A percentile compares a stretch with the other conserved stretches of the same genome.
Evolutionary conservation across 2,329 filamentous ascomycete genomes (phyloP).

Genomic region (Hypoxylon sp.): DNA sequence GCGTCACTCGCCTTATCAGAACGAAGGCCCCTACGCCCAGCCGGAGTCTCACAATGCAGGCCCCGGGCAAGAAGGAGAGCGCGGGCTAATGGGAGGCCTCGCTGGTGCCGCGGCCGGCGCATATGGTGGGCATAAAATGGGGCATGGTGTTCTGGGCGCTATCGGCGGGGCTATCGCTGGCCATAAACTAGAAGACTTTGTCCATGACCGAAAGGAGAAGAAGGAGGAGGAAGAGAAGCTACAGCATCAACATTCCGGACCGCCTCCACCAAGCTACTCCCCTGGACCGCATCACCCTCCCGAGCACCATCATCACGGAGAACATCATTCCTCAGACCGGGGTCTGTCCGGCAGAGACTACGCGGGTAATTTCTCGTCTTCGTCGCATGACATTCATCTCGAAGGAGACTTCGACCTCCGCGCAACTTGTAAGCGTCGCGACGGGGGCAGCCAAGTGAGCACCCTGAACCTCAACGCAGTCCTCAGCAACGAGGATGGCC

Average conservation of each 20-base stretch:
- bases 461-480: slow-evolving; percentile 54
- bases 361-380: slow-evolving; percentile 54
- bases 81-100: slow-evolving; percentile 57
- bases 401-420: slow-evolving; percentile 54
- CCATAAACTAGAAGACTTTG: slow-evolving; percentile 57
- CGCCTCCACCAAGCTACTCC: slow-evolving; percentile 26
- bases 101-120: slow-evolving; percentile 57
- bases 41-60: slow-evolving; percentile 25
- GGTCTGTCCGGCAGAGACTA: slow-evolving; percentile 41
- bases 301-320: slow-evolving; percentile 31
- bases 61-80: slow-evolving; percentile 54
- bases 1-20: slow-evolving; percentile 11
- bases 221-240: slow-evolving; percentile 50
- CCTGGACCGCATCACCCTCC: slow-evolving; percentile 18
- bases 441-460: slow-evolving; percentile 53
- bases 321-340: slow-evolving; percentile 19
- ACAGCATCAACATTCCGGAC: slow-evolving; percentile 42
- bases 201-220: slow-evolving; percentile 56
- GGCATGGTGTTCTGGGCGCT: slow-evolving; percentile 56
- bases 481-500: slow-evolving; percentile 54
- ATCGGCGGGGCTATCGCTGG: slow-evolving; percentile 58
- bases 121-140: slow-evolving; percentile 57
- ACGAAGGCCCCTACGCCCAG: slow-evolving; percentile 11
- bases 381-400: slow-evolving; percentile 53
- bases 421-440: slow-evolving; percentile 52